Conservation (phyloP, 306 rosid genomes). For the Oxytropis ochrocephala region DNA sequence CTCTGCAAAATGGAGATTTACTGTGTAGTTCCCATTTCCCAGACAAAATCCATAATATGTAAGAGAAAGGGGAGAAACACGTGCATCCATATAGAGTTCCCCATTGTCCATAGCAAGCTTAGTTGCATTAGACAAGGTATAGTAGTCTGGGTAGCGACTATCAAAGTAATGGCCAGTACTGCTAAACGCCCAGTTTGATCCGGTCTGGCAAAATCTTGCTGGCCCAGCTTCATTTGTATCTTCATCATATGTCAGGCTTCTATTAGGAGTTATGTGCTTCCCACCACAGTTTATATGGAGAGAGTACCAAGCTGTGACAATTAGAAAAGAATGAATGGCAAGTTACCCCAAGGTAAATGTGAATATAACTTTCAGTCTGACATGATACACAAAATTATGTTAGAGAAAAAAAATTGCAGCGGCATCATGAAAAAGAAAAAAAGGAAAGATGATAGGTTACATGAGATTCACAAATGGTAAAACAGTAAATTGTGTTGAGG, state of each 20-base stretch:
- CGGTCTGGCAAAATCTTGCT: conserved; percentile 16
- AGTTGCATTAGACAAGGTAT: conserved; percentile 26
- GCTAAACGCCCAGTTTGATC: conserved; percentile 50
- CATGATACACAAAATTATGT: not conserved
- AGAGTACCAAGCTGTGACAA: no score
- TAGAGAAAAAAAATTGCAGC: not conserved
- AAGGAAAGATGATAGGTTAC: no score
- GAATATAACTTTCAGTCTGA: not conserved
- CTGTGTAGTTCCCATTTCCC: no score
- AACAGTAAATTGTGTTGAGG: not conserved
- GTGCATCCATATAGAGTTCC: conserved; percentile 49
- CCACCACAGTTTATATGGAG: no score
- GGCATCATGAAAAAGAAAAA: no score
- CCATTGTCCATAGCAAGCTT: conserved; percentile 33
- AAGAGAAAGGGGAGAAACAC: no score
- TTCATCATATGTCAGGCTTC: conserved; percentile 27
- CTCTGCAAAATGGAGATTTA: no score
- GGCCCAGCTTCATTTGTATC: conserved; percentile 34
- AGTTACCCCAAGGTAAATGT: no score
- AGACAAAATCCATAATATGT: no score
- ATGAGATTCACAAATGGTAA: no score
- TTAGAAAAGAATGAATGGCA: not conserved
- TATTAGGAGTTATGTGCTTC: conserved; percentile 10
- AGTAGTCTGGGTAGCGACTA: conserved; percentile 9
- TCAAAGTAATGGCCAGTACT: conserved; percentile 54